phyloP scores from a whole-genome alignment of 768 basidiomycete species.

The Psilocybe sp. region DNA sequence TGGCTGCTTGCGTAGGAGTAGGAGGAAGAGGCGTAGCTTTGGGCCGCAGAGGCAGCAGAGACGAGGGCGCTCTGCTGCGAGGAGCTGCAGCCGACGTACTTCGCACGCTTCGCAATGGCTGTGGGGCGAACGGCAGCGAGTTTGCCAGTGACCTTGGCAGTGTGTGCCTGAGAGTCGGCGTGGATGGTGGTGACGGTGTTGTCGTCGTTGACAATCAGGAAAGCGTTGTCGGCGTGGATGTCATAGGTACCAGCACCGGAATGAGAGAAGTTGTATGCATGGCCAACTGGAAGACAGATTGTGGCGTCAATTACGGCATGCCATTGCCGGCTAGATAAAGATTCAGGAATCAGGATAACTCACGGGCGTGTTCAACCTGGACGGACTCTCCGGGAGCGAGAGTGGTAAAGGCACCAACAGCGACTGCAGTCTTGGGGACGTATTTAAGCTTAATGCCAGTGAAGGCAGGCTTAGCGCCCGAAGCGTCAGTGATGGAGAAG shows the following conservation, averaged over 20 bases:
- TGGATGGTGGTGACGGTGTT: slow-evolving; percentile 25
- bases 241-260: slow-evolving; percentile 33
- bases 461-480: slow-evolving; percentile 36
- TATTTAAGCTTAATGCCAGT: slow-evolving; percentile 40
- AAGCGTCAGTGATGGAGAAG: slow-evolving; percentile 32
- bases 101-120: slow-evolving; percentile 30
- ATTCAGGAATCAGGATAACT: slow-evolving; percentile 1
- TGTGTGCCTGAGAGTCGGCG: slow-evolving; percentile 31
- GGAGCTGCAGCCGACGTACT: slow-evolving; percentile 31
- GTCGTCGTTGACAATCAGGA: slow-evolving; percentile 31
- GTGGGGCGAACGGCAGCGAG: slow-evolving; percentile 32
- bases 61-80: slow-evolving; percentile 26
- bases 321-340: too few relatives aligned
- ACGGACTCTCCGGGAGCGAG: slow-evolving; percentile 39
- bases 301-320: neutral
- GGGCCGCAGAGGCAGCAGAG: slow-evolving; percentile 36
- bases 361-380: slow-evolving; percentile 33
- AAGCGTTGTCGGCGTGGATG: slow-evolving; percentile 30
- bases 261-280: slow-evolving; percentile 40
- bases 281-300: slow-evolving; percentile 24
- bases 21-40: slow-evolving; percentile 35
- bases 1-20: slow-evolving; percentile 26
- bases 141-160: slow-evolving; percentile 33
- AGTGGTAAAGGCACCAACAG: slow-evolving; percentile 29
- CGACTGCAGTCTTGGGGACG: slow-evolving; percentile 23